Conservation (phyloP, 2,329 filamentous ascomycete genomes). For the Curvularia spicifera region DNA sequence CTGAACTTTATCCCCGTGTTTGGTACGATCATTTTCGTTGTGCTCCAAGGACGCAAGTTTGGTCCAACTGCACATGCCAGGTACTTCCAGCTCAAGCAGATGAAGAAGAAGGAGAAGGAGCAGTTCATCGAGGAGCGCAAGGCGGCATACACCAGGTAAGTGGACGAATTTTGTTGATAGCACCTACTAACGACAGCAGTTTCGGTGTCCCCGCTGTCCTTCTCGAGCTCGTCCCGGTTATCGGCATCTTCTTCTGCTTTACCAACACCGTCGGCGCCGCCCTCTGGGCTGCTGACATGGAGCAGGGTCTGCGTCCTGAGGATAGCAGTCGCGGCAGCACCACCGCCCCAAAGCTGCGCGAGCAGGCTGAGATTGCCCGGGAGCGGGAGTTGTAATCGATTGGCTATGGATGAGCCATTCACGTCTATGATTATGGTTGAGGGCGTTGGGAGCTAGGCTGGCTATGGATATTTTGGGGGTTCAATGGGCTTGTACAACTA, state of each 20-base stretch:
- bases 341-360: conserved; percentile 46
- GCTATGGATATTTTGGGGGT: too few species aligned
- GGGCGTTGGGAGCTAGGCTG: too few species aligned
- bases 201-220: conserved; percentile 80
- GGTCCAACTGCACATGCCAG: conserved; percentile 64
- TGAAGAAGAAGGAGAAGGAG: conserved; percentile 69
- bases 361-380: conserved; percentile 45
- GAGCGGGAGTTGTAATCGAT: conserved; percentile 42
- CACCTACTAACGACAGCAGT: conserved; percentile 12
- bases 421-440: too few species aligned
- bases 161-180: neutral
- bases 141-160: conserved; percentile 79
- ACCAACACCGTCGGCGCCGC: conserved; percentile 93
- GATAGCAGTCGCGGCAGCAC: conserved; percentile 28
- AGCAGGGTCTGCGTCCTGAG: conserved; percentile 48
- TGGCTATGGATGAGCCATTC: too few species aligned
- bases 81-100: conserved; percentile 92
- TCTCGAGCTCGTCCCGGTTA: conserved; percentile 83
- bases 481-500: too few species aligned
- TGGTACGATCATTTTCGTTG: conserved; percentile 80
- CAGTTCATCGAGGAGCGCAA: conserved; percentile 73
- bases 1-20: conserved; percentile 92
- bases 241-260: conserved; percentile 83
- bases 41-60: conserved; percentile 66
- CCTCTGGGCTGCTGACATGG: conserved; percentile 90